Percentiles rank a stretch among this genome's conserved stretches.
Evolutionary conservation across 495 filamentous ascomycete species (phyloP).

Genomic region (Sporormia fimetaria): DNA sequence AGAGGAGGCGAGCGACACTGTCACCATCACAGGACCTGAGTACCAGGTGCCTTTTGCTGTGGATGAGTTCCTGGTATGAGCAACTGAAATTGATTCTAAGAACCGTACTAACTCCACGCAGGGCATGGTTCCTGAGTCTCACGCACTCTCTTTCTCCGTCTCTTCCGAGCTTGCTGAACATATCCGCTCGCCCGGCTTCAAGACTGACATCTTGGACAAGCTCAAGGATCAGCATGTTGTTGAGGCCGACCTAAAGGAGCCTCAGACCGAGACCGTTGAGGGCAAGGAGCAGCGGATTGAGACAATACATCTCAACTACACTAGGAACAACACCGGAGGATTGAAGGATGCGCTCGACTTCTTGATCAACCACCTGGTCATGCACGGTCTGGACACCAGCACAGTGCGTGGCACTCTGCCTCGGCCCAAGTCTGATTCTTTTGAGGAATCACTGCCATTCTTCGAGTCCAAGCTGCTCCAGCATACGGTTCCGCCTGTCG

Average conservation of each 20-base stretch:
- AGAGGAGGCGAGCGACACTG: conserved; percentile 90
- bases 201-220: conserved; percentile 64
- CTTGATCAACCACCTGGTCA: conserved; percentile 68
- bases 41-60: conserved; percentile 95
- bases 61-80: conserved; percentile 75
- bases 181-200: conserved; percentile 67
- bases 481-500: conserved; percentile 64
- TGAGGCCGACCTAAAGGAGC: conserved; percentile 53
- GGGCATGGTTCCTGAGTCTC: conserved; percentile 94
- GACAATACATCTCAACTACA: conserved; percentile 61
- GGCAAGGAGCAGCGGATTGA: conserved; percentile 32
- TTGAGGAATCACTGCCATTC: conserved; percentile 89
- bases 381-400: conserved; percentile 70
- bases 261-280: conserved; percentile 26
- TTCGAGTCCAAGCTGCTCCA: conserved; percentile 95
- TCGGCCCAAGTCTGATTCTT: conserved; percentile 94
- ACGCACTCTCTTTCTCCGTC: conserved; percentile 75
- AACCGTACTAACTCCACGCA: conserved; percentile 32
- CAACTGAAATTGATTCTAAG: neutral
- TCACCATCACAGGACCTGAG: conserved; percentile 89
- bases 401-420: conserved; percentile 88
- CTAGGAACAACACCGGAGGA: conserved; percentile 91
- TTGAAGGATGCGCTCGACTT: conserved; percentile 95
- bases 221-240: conserved; percentile 86
- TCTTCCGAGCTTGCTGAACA: conserved; percentile 61